Conservation (phyloP, 257 asterid genomes). For the Cinchona pubescens region DNA sequence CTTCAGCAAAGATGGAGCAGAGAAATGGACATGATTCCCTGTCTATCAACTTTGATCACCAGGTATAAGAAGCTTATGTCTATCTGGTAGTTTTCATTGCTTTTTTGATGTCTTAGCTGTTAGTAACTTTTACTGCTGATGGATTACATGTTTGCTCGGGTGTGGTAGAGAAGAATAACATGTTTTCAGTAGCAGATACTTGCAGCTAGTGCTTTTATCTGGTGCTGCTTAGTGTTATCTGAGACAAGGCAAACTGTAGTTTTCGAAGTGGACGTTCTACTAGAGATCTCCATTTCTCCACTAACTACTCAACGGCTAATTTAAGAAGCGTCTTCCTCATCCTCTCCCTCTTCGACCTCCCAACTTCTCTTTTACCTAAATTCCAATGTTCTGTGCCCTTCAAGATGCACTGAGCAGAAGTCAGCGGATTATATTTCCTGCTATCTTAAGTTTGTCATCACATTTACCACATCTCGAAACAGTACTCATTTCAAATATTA, state of each 20-base stretch:
- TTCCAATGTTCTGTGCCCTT: not conserved
- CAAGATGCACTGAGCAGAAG: not conserved
- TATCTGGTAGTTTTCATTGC: not conserved
- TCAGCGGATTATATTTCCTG: not conserved
- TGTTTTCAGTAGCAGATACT: not conserved
- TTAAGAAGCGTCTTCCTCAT: no score
- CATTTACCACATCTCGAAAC: no score
- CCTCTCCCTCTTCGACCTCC: no score
- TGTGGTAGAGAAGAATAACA: not conserved
- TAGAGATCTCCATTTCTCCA: not conserved
- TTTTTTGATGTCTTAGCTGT: not conserved
- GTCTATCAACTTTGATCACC: constrained; percentile 44
- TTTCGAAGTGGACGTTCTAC: not conserved
- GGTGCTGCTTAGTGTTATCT: not conserved
- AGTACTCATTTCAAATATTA: no score
- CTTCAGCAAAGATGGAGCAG: constrained; percentile 53
- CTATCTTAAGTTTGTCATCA: no score
- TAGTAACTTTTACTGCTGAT: not conserved
- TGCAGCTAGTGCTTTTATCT: not conserved
- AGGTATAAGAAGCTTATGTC: constrained; percentile 41
- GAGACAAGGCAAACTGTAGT: not conserved
- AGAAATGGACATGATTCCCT: constrained; percentile 36
- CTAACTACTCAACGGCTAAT: no score
- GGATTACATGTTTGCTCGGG: not conserved
- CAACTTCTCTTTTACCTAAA: no score